A percentile compares a stretch with the other conserved stretches of the same genome.
Evolutionary conservation across 225 moss, liverwort and hornwort species (phyloP).

Genomic region (Marchantia paleacea): DNA sequence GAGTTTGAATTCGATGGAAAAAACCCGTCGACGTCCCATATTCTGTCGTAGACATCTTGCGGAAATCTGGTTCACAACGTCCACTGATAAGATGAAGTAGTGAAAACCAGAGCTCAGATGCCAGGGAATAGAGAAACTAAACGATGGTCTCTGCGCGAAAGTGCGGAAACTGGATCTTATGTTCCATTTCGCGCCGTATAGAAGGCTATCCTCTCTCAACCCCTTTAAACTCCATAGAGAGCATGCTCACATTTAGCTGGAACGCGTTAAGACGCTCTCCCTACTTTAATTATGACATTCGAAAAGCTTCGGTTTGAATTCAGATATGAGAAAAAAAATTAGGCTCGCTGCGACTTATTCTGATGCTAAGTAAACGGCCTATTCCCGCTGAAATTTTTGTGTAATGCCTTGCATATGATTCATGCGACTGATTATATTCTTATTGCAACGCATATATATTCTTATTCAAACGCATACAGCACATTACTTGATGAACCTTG

Average conservation of each 20-base stretch:
- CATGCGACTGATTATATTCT: no score
- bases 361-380: no score
- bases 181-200: neutral
- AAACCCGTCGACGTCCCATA: slow-evolving; percentile 60
- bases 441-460: no score
- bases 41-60: slow-evolving; percentile 59
- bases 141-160: neutral
- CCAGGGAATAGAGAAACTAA: neutral
- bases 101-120: neutral
- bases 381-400: no score
- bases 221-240: neutral
- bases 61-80: slow-evolving; percentile 59
- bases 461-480: no score
- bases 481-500: no score
- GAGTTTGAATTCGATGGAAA: slow-evolving; percentile 47
- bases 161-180: neutral
- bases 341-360: no score
- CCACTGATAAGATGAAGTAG: neutral
- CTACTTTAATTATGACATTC: neutral
- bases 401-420: no score
- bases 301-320: no score
- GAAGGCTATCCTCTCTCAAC: neutral
- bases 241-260: neutral
- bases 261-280: neutral
- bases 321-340: no score